phyloP scores from a whole-genome alignment of 23 red algal species.

The Rhodosorus marinus region DNA sequence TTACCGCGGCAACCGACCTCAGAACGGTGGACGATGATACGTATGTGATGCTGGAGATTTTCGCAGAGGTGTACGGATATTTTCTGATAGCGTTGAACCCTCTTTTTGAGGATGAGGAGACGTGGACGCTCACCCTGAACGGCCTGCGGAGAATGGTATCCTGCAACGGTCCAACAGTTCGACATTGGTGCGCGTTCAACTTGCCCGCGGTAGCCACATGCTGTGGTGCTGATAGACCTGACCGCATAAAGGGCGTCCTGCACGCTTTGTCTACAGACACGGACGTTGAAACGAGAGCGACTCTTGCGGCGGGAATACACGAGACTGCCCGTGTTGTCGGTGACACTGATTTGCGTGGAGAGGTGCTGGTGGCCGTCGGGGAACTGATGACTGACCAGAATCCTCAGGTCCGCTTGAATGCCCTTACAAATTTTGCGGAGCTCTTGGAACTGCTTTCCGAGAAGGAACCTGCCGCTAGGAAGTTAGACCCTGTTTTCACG shows the following conservation, averaged over 20 bases:
- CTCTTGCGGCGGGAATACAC: slow-evolving; percentile 37
- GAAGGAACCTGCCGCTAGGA: slow-evolving; percentile 3
- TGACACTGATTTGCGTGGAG: slow-evolving; percentile 1
- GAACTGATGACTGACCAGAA: slow-evolving; percentile 34
- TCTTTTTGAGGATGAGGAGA: slow-evolving; percentile 10
- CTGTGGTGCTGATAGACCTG: slow-evolving; percentile 5
- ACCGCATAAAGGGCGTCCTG: slow-evolving; percentile 12
- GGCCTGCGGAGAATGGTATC: slow-evolving; percentile 31
- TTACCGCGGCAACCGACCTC: slow-evolving; percentile 18
- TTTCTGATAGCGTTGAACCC: slow-evolving; percentile 19
- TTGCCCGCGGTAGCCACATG: slow-evolving; percentile 37
- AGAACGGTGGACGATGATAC: slow-evolving; percentile 43
- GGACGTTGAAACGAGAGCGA: slow-evolving; percentile 40
- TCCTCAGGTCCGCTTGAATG: slow-evolving; percentile 29
- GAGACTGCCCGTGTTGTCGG: slow-evolving; percentile 9
- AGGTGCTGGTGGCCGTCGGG: slow-evolving; percentile 13
- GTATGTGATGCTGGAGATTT: slow-evolving; percentile 52
- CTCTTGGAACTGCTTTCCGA: slow-evolving; percentile 6
- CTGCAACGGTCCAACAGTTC: slow-evolving; percentile 57
- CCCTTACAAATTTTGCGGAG: slow-evolving; percentile 19
- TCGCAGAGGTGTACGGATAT: slow-evolving; percentile 31
- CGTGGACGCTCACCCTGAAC: slow-evolving; percentile 18
- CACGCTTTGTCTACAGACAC: slow-evolving; percentile 27
- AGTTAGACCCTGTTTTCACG: slow-evolving; percentile 26
- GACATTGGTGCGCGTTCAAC: slow-evolving; percentile 65